phyloP scores from a whole-genome alignment of 169 alveolate species.

The Cystoisospora suis region DNA sequence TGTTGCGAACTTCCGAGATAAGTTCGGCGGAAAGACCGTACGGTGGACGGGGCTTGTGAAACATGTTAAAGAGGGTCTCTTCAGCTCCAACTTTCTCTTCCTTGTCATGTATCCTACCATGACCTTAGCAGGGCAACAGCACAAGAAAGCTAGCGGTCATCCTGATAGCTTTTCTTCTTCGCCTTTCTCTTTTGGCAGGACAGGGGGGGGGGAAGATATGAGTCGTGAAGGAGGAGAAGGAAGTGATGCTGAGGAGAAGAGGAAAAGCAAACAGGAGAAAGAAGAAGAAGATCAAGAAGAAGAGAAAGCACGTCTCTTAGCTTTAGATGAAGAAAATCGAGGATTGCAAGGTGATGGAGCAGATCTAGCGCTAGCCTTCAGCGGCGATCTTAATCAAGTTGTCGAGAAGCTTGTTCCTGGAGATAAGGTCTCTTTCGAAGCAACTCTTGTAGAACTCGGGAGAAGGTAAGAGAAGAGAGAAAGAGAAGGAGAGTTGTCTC shows the following conservation, averaged over 20 bases:
- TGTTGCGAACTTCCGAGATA: constrained; percentile 34
- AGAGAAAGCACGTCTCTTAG: neutral
- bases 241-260: neutral
- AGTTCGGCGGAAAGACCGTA: constrained; percentile 22
- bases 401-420: constrained; percentile 41
- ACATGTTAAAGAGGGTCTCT: constrained; percentile 47
- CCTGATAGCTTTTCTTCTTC: neutral
- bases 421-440: constrained; percentile 44
- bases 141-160: neutral
- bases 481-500: neutral
- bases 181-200: neutral
- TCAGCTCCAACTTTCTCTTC: constrained; percentile 34
- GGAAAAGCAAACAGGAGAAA: neutral
- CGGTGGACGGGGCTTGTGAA: constrained; percentile 49
- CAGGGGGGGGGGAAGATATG: neutral
- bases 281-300: neutral
- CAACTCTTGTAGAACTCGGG: constrained; percentile 43
- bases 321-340: constrained; percentile 22
- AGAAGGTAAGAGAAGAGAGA: neutral
- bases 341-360: constrained; percentile 61
- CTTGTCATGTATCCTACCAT: constrained; percentile 48
- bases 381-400: neutral
- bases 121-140: neutral
- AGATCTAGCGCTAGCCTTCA: constrained; percentile 52
- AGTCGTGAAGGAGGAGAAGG: neutral